Evolutionary conservation across 345 rosid genomes (phyloP).

Genomic region (Aquilaria sinensis): DNA sequence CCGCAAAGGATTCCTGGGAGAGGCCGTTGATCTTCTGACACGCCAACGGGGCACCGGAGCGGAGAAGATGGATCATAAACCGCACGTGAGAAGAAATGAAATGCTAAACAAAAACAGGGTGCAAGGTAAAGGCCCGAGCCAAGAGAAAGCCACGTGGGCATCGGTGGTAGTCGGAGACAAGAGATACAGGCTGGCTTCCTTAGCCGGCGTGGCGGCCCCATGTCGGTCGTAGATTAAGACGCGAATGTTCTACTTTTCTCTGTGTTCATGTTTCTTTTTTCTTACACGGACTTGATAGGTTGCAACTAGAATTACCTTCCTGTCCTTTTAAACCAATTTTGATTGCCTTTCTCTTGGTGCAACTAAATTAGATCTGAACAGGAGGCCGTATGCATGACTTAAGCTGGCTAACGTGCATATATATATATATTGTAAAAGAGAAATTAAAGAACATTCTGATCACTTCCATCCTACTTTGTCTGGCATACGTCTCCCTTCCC

Average conservation of each 20-base stretch:
- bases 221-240: not conserved
- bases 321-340: not conserved
- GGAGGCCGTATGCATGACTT: too few species aligned
- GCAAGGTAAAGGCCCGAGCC: not conserved
- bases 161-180: not conserved
- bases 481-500: too few species aligned
- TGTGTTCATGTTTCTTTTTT: not conserved
- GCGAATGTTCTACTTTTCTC: not conserved
- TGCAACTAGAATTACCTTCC: not conserved
- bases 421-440: too few species aligned
- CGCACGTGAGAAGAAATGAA: slow-evolving; percentile 9
- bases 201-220: slow-evolving; percentile 14
- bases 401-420: too few species aligned
- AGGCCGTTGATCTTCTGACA: slow-evolving; percentile 5
- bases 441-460: too few species aligned
- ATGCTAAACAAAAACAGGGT: not conserved
- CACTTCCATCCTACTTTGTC: too few species aligned
- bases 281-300: not conserved
- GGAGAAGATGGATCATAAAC: not conserved
- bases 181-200: slow-evolving; percentile 5
- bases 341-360: not conserved
- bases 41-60: not conserved
- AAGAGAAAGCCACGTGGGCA: slow-evolving; percentile 3
- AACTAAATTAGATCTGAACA: too few species aligned
- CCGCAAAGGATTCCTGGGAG: not conserved